A percentile compares a stretch with the other conserved stretches of the same genome.
Conservation (phyloP, 2,329 filamentous ascomycete species). For the Sarocladiaceae sp. region DNA sequence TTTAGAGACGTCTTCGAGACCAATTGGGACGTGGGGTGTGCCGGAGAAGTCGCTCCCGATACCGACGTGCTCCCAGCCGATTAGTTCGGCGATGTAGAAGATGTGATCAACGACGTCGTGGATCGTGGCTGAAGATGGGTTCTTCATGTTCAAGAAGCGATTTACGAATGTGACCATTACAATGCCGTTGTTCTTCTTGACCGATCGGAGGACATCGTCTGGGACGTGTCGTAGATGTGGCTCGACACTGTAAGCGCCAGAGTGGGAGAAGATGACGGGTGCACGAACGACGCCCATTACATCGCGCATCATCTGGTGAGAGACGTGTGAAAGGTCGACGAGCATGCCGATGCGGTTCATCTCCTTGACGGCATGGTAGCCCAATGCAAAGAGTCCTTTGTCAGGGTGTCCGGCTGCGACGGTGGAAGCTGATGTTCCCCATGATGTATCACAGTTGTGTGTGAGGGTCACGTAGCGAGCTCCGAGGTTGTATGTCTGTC, state of each 20-base stretch:
- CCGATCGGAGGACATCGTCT: constrained; percentile 30
- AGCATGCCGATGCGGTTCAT: constrained; percentile 31
- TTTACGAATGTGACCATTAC: constrained; percentile 34
- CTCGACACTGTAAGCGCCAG: constrained; percentile 20
- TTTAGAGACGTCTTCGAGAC: constrained; percentile 28
- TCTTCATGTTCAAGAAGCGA: constrained; percentile 26
- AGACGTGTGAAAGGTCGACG: constrained; percentile 27
- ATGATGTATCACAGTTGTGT: constrained; percentile 19
- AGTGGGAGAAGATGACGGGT: constrained; percentile 29
- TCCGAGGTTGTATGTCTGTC: constrained; percentile 30
- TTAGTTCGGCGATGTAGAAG: constrained; percentile 21
- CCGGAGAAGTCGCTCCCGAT: constrained; percentile 33
- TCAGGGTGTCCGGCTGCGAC: constrained; percentile 20
- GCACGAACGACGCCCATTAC: constrained; percentile 21
- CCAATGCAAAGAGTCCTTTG: constrained; percentile 20
- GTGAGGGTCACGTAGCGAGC: constrained; percentile 32
- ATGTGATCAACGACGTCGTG: constrained; percentile 32
- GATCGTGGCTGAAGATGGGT: constrained; percentile 25
- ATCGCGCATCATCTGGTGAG: constrained; percentile 25
- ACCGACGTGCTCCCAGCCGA: constrained; percentile 33
- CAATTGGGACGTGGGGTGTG: constrained; percentile 22
- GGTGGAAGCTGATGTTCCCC: constrained; percentile 23
- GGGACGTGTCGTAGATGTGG: constrained; percentile 34
- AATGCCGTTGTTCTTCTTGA: constrained; percentile 32
- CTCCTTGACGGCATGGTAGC: constrained; percentile 23